phyloP scores from a whole-genome alignment of 164 flowering plant species.

The Umbellularia californica region DNA sequence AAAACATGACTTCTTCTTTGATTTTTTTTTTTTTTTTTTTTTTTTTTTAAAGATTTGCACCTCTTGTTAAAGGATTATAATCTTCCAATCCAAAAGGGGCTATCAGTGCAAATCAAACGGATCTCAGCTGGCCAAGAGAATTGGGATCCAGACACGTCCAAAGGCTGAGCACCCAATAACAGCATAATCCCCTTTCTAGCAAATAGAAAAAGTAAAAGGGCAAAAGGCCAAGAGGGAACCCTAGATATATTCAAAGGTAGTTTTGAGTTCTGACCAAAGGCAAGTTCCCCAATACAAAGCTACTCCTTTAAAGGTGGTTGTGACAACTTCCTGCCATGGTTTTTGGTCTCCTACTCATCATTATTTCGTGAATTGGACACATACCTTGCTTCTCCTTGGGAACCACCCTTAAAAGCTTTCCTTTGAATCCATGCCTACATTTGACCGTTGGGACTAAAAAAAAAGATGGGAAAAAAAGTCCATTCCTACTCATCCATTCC shows the following conservation, averaged over 20 bases:
- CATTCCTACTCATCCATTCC: background rate
- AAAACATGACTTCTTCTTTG: too few species aligned
- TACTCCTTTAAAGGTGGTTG: slow-evolving; percentile 13
- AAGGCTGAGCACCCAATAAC: background rate
- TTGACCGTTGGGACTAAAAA: slow-evolving; percentile 24
- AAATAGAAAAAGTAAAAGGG: background rate
- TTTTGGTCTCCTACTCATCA: slow-evolving; percentile 20
- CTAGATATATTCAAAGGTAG: slow-evolving; percentile 13
- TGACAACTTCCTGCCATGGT: slow-evolving; percentile 22
- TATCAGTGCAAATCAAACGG: too few species aligned
- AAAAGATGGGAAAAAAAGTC: background rate
- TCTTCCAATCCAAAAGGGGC: too few species aligned
- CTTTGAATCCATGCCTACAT: slow-evolving; percentile 21
- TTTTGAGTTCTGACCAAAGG: slow-evolving; percentile 5
- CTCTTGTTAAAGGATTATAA: too few species aligned
- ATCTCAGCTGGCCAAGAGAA: background rate
- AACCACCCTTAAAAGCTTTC: slow-evolving; percentile 11
- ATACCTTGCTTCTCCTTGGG: slow-evolving; percentile 31
- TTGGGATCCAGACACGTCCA: background rate
- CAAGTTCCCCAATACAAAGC: slow-evolving; percentile 10
- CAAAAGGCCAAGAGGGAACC: too few species aligned
- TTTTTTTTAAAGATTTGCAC: too few species aligned
- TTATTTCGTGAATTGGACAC: slow-evolving; percentile 44
- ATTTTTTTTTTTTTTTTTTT: too few species aligned
- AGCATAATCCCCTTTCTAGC: too few species aligned